Base-by-base conservation (phyloP, 805 yeast genomes). In the Myxozyma monticola region DNA sequence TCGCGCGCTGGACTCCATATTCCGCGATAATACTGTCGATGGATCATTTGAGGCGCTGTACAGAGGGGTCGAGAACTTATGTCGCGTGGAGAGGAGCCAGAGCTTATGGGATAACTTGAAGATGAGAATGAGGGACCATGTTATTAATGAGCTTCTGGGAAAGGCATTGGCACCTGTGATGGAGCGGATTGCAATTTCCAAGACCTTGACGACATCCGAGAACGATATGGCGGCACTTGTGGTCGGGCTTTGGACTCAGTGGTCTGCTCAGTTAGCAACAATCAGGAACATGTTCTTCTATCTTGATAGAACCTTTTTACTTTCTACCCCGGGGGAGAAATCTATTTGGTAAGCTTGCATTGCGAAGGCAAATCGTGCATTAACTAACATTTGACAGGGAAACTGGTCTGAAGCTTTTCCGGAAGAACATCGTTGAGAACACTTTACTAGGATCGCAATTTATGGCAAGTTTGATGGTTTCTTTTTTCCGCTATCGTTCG, bases 11-110 rank as follows among this genome's bases (percentile, higher is more conserved):
- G 54, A 48, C 21, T 24, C 26, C n/a, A 41, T 55, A 3, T 53
- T 48, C 29, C 18, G 12, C 6, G 42, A 54, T 17, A 38, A 29
- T 12, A 35, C 45, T 6, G 30, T 49, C 26, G 14, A 22, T 8
- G 25, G 37, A 1, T 63, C 68, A 5, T 57, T 60, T 24, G 69
- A 65, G 34, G 64, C 56, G 28, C 60, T 65, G 10, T 65, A 65
- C 41, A 57, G 66, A 10, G 61, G 65, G 10, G 68, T 63, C 12
- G 69, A 65, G 53, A 58, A 60, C 42, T 54, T 66, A 8, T 62
- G 65, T 46, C 57, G 68, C 8, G 57, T 54, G 25, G 65, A 56
- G 41, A 57, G 51, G 40, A 56, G 60, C 9, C 38, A 46, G 24
- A 51, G 47, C 21, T 47, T 65, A 8, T 61, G 65, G 62, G 51